phyloP scores from a whole-genome alignment of 306 rosid species.

The Acacia melanoxylon region DNA sequence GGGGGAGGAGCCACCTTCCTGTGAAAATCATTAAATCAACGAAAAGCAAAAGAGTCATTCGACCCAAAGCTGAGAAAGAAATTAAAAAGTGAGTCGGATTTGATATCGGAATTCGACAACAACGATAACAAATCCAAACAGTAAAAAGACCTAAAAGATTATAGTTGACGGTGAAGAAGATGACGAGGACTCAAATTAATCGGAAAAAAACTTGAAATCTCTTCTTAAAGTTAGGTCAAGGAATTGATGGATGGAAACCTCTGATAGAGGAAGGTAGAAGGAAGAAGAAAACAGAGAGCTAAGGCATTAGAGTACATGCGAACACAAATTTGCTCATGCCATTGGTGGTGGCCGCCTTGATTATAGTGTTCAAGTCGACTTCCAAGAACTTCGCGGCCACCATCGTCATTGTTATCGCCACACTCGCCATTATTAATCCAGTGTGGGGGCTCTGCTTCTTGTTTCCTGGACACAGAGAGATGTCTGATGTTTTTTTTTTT shows the following conservation, averaged over 20 bases:
- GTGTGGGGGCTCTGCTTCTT: not conserved
- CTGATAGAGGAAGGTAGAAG: conserved; percentile 38
- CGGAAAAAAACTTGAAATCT: not conserved
- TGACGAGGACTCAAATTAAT: not conserved
- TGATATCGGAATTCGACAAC: not conserved
- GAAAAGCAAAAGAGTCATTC: not conserved
- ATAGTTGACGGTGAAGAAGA: not conserved
- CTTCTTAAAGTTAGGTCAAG: not conserved
- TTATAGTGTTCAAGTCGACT: conserved; percentile 33
- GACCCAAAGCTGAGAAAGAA: not conserved
- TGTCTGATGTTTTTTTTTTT: too few species aligned
- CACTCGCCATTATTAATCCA: not conserved
- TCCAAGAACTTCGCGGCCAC: not conserved
- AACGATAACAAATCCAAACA: not conserved
- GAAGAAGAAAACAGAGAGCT: conserved; percentile 40
- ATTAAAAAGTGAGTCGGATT: not conserved
- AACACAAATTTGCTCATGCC: conserved; percentile 48
- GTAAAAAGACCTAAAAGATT: not conserved
- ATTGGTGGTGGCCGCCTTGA: conserved; percentile 33
- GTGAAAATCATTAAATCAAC: not conserved
- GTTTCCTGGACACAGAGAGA: not conserved
- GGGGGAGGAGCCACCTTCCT: conserved; percentile 43
- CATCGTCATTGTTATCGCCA: not conserved
- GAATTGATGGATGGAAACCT: conserved; percentile 10
- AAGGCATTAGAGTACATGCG: conserved; percentile 40